Evolutionary conservation across 495 filamentous ascomycete species (phyloP).

Genomic region (Neurospora africana): DNA sequence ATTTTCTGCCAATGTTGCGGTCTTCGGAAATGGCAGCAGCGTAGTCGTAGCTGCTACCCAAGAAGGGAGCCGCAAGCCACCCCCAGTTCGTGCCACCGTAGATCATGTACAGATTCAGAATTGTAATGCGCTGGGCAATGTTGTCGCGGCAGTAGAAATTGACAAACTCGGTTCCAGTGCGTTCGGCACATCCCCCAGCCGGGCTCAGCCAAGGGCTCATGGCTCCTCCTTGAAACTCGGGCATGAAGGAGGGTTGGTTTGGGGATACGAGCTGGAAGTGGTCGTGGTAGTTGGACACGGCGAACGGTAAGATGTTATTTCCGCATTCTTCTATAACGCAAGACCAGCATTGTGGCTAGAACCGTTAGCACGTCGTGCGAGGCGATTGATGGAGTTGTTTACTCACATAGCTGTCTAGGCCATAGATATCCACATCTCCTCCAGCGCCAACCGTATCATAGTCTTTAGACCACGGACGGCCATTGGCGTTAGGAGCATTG

Average conservation of each 20-base stretch:
- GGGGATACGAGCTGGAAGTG: background rate
- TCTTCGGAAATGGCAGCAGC: slow-evolving; percentile 48
- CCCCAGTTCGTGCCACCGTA: slow-evolving; percentile 54
- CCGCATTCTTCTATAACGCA: slow-evolving; percentile 43
- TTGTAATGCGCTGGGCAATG: slow-evolving; percentile 33
- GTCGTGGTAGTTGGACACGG: slow-evolving; percentile 11
- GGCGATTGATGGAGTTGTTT: fast-evolving
- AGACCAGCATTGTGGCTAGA: slow-evolving; percentile 47
- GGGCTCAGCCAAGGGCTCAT: slow-evolving; percentile 53
- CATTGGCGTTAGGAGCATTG: slow-evolving; percentile 35
- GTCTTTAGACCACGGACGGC: slow-evolving; percentile 36
- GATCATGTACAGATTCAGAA: slow-evolving; percentile 38
- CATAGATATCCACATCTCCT: slow-evolving; percentile 50
- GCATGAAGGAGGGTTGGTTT: slow-evolving; percentile 44
- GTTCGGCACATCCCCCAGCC: slow-evolving; percentile 34
- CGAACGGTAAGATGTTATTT: slow-evolving; percentile 32
- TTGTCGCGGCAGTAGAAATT: slow-evolving; percentile 49
- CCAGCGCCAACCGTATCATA: slow-evolving; percentile 29
- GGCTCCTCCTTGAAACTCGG: slow-evolving; percentile 54
- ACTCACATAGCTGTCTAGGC: slow-evolving; percentile 41
- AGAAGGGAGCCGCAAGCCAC: slow-evolving; percentile 9
- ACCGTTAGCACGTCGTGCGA: background rate
- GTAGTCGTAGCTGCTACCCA: slow-evolving; percentile 46
- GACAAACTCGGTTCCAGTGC: slow-evolving; percentile 38
- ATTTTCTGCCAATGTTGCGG: slow-evolving; percentile 45